Percentiles rank a stretch among this genome's conserved stretches.
phyloP scores from a whole-genome alignment of 495 filamentous ascomycete species.

The Gamarada debralockiae region DNA sequence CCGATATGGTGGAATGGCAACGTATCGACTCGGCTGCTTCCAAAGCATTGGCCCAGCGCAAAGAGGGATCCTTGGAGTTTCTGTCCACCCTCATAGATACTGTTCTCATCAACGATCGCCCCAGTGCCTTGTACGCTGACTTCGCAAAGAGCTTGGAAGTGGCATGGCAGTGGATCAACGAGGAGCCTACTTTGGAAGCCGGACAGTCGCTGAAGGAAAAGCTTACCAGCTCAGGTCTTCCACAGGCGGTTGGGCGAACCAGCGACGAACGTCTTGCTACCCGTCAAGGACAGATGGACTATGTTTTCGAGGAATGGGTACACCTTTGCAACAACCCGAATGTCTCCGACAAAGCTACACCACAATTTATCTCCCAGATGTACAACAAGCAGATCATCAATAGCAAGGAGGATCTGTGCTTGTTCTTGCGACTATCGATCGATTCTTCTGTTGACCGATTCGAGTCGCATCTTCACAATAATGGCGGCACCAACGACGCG shows the following conservation, averaged over 20 bases:
- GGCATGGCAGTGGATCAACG: conserved; percentile 74
- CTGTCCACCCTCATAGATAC: conserved; percentile 71
- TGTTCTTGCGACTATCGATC: conserved; percentile 79
- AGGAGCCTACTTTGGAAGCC: conserved; percentile 61
- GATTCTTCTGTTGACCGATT: conserved; percentile 73
- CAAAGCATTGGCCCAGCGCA: conserved; percentile 64
- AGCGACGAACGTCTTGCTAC: conserved; percentile 44
- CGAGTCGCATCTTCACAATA: conserved; percentile 60
- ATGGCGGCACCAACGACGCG: conserved; percentile 60
- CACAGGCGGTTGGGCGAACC: conserved; percentile 43
- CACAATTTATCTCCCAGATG: conserved; percentile 82
- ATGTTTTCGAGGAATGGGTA: conserved; percentile 93
- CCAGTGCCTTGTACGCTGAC: conserved; percentile 75
- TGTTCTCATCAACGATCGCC: conserved; percentile 70
- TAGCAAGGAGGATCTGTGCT: conserved; percentile 64
- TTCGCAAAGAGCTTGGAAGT: conserved; percentile 79
- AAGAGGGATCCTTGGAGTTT: conserved; percentile 66
- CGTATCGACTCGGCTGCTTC: conserved; percentile 75
- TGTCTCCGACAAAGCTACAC: conserved; percentile 63
- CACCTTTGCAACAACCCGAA: conserved; percentile 71
- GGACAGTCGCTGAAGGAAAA: conserved; percentile 70
- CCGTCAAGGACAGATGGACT: conserved; percentile 80
- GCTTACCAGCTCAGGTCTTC: conserved; percentile 58
- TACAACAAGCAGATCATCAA: conserved; percentile 66
- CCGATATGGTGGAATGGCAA: conserved; percentile 69